Evolutionary conservation across 306 rosid species (phyloP).

Genomic region (Neltuma alba): DNA sequence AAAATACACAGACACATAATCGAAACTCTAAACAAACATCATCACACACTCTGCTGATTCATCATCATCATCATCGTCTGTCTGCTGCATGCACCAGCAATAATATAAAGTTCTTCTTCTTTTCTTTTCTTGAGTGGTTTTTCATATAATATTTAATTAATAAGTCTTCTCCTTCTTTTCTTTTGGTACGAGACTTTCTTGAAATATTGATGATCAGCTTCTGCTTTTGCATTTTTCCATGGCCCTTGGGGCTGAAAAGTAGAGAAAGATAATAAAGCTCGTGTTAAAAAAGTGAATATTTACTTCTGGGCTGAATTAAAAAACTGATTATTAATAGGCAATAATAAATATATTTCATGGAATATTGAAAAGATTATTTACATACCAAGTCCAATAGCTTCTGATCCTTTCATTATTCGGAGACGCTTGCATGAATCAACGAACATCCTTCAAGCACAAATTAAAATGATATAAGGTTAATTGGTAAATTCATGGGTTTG

Average conservation of each 20-base stretch:
- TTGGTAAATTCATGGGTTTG: neutral
- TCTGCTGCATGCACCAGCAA: slow-evolving; percentile 24
- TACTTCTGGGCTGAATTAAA: neutral
- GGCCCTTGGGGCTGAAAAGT: slow-evolving; percentile 90
- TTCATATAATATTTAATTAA: neutral
- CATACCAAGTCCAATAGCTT: slow-evolving; percentile 97
- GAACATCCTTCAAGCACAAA: slow-evolving; percentile 72
- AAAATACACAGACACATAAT: slow-evolving; percentile 55
- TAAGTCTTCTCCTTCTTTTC: slow-evolving; percentile 27
- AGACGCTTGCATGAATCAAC: slow-evolving; percentile 99
- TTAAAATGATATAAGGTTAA: neutral
- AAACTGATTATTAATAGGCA: neutral
- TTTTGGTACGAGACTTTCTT: slow-evolving; percentile 19
- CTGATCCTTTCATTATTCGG: slow-evolving; percentile 97
- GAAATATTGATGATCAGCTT: slow-evolving; percentile 51
- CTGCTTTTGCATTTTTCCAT: slow-evolving; percentile 99
- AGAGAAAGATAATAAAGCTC: neutral
- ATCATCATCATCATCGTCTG: slow-evolving; percentile 25
- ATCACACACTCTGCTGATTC: slow-evolving; percentile 34
- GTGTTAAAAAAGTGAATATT: neutral
- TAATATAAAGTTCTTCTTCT: slow-evolving; percentile 34
- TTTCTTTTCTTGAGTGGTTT: neutral
- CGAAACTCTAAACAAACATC: slow-evolving; percentile 39
- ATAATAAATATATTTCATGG: neutral
- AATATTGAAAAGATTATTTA: neutral